phyloP scores from a whole-genome alignment of 495 filamentous ascomycete species.

The Penicillium nucicola region DNA sequence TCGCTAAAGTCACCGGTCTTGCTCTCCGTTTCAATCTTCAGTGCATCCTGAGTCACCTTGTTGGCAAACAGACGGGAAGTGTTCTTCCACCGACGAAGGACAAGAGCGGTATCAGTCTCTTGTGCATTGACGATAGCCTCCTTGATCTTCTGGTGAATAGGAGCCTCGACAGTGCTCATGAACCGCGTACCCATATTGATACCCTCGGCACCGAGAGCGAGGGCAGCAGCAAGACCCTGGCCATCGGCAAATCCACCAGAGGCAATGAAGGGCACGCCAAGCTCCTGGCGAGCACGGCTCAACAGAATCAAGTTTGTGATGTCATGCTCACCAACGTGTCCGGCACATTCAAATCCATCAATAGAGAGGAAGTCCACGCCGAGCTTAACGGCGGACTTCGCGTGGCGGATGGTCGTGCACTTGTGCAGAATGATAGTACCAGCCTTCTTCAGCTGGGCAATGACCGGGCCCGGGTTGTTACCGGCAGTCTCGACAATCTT shows the following conservation, averaged over 20 bases:
- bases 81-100: conserved; percentile 90
- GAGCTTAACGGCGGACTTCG: conserved; percentile 86
- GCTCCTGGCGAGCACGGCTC: conserved; percentile 76
- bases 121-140: conserved; percentile 82
- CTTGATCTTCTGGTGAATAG: conserved; percentile 92
- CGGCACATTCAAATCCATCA: conserved; percentile 96
- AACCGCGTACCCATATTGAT: conserved; percentile 96
- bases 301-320: conserved; percentile 98
- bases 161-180: conserved; percentile 89
- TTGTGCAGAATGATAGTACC: conserved; percentile 85
- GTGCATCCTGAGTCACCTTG: conserved; percentile 75
- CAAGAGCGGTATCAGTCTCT: conserved; percentile 86
- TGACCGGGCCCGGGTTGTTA: conserved; percentile 89
- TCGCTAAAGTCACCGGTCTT: conserved; percentile 86
- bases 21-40: conserved; percentile 82
- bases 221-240: conserved; percentile 87
- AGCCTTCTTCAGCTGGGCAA: conserved; percentile 79
- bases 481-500: conserved; percentile 96
- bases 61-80: conserved; percentile 86
- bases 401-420: conserved; percentile 95
- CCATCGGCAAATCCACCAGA: conserved; percentile 95
- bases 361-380: conserved; percentile 96
- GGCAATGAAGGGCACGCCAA: conserved; percentile 89
- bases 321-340: conserved; percentile 92
- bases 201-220: conserved; percentile 86